Conservation (phyloP, 495 filamentous ascomycete genomes). For the Opeltia flavorubescens region DNA sequence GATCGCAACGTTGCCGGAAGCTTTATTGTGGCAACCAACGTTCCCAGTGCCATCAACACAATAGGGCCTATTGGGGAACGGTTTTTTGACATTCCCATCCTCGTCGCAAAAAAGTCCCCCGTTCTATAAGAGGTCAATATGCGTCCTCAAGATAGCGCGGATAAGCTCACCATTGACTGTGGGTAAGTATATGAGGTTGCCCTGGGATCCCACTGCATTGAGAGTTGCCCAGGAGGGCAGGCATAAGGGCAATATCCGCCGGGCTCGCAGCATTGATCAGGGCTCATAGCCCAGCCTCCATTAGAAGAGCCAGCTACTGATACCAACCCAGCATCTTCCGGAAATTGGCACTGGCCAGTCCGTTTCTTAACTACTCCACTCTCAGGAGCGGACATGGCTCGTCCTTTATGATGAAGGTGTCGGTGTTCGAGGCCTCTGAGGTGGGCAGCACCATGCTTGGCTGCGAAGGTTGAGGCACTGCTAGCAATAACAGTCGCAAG, state of each 20-base stretch:
- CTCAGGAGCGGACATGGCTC: conserved; percentile 1
- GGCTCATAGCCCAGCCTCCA: conserved; percentile 73
- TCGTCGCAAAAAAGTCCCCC: conserved; percentile 65
- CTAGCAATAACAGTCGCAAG: not conserved
- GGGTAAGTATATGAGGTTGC: conserved; percentile 55
- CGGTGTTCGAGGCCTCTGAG: conserved; percentile 1
- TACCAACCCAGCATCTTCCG: conserved; percentile 52
- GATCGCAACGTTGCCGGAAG: conserved; percentile 47
- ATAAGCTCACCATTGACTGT: conserved; percentile 53
- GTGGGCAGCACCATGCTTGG: conserved; percentile 5
- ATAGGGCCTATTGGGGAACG: conserved; percentile 54
- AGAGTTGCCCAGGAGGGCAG: conserved; percentile 61
- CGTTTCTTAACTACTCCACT: conserved; percentile 19
- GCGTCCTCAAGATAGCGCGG: not conserved
- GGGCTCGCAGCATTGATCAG: conserved; percentile 54
- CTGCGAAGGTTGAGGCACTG: not conserved
- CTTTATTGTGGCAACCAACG: conserved; percentile 50
- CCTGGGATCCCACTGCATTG: conserved; percentile 65
- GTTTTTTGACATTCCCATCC: conserved; percentile 52
- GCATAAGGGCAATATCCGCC: conserved; percentile 68
- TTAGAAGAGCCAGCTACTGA: conserved; percentile 49
- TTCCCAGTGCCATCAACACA: conserved; percentile 58
- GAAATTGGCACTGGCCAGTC: conserved; percentile 48
- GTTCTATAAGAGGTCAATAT: conserved; percentile 33
- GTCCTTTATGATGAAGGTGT: conserved; percentile 1